Evolutionary conservation across 1,284 basidiomycete species (phyloP), one percentile per base, ranked within the genome.

Genomic region (Marasmius sp.): DNA sequence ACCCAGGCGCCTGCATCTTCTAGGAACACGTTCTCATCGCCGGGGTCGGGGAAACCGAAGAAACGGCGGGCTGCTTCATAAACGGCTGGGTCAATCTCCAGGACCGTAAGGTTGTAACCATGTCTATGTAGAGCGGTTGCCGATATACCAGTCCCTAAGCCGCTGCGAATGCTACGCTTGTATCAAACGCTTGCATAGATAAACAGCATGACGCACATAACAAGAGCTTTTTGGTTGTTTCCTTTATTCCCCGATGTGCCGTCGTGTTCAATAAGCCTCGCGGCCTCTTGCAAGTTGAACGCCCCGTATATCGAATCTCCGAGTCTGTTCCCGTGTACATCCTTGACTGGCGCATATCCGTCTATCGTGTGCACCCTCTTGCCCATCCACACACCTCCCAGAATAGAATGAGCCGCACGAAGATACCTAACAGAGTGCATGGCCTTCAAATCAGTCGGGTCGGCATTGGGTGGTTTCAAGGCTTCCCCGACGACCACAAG

Each of bases 71-170:
- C 93, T 37, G 91, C 93, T n/a, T 85, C 76, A 70, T 94, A 95
- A 2, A 98, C 94, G 0, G 84, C 88, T 33, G 91, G 88, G 72
- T 97, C 95, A 63, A 96, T 91, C 73, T 98, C 95, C 57, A 92
- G 81, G 51, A 92, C 82, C 0, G 92, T 91, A 1, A 88, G 87
- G 3, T 81, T 77, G 18, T 94, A 75, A 4, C 83, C 83, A 64
- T 93, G 91, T 37, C 81, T 79, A 51, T 85, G 77, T 67, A 96
- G 86, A 0, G 91, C 83, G 51, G 85, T 84, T 0, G 93, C 89
- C 2, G 91, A 87, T 58, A 92, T 88, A 5, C 95, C 95, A 16
- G 85, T 82, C 11, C 95, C 95, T 12, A 97, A 83, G 34, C 95
- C 95, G 71, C 94, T 95, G 67, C 34, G 61, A 53, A 58, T 55